A percentile compares a stretch with the other conserved stretches of the same genome.
These are phyloP conservation scores for Lachancea thermotolerans DNA, from an alignment of 805 yeast species.

Conservation along the genomic window DNA sequence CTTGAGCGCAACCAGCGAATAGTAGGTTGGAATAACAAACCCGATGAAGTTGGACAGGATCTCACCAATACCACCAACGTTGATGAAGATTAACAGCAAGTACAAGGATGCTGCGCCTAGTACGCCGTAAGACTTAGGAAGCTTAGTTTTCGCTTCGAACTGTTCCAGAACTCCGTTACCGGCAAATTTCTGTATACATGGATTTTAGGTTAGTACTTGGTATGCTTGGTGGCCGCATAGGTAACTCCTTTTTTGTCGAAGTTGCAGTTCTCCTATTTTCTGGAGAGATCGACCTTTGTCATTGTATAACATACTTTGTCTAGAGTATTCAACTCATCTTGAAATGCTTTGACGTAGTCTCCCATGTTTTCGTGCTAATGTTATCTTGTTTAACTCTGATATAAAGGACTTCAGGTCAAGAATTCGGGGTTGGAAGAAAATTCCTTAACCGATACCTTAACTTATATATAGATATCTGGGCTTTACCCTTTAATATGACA, in stretches of 20 bases:
- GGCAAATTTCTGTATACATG: conserved; percentile 22
- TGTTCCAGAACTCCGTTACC: conserved; percentile 32
- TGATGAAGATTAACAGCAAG: conserved; percentile 73
- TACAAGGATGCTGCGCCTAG: conserved; percentile 59
- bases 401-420: too few relatives aligned
- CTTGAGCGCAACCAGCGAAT: conserved; percentile 76
- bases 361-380: conserved; percentile 28
- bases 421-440: too few relatives aligned
- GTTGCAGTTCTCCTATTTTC: not conserved
- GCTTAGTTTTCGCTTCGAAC: conserved; percentile 39
- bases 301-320: conserved; percentile 37
- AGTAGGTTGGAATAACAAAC: conserved; percentile 83
- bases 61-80: conserved; percentile 93
- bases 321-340: conserved; percentile 40
- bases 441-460: too few relatives aligned
- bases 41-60: conserved; percentile 89
- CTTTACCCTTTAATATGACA: too few relatives aligned
- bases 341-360: conserved; percentile 41
- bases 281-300: too few relatives aligned
- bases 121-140: conserved; percentile 83
- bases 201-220: conserved; percentile 4
- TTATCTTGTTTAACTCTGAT: not conserved
- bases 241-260: not conserved
- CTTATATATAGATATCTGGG: too few relatives aligned
- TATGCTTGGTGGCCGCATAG: too few relatives aligned